Evolutionary conservation across 2,329 filamentous ascomycete species (phyloP).

Genomic region (Pseudovirgaria hyperparasitica): DNA sequence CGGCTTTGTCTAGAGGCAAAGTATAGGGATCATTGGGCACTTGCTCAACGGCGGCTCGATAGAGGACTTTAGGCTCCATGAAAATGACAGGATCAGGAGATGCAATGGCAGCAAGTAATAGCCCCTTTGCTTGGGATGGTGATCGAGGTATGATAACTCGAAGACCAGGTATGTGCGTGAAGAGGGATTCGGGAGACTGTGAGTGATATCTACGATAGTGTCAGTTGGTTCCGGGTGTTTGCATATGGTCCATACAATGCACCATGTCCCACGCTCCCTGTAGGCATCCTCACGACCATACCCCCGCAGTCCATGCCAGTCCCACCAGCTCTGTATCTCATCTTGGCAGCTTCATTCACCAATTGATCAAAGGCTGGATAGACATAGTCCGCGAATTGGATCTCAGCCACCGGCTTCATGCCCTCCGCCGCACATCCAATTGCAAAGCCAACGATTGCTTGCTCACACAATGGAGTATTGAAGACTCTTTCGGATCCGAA

Average conservation of each 20-base stretch:
- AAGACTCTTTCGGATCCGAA: conserved; percentile 86
- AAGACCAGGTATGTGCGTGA: conserved; percentile 76
- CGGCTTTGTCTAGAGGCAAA: conserved; percentile 76
- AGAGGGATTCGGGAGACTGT: conserved; percentile 78
- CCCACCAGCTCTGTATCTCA: conserved; percentile 58
- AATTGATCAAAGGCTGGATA: conserved; percentile 90
- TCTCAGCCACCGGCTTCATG: conserved; percentile 85
- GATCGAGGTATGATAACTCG: conserved; percentile 78
- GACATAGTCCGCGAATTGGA: conserved; percentile 92
- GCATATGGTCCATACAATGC: conserved; percentile 41
- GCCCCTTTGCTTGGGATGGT: conserved; percentile 76
- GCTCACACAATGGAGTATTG: conserved; percentile 89
- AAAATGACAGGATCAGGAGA: conserved; percentile 81
- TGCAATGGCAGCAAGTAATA: conserved; percentile 63
- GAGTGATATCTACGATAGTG: conserved; percentile 53
- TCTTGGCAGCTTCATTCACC: conserved; percentile 86
- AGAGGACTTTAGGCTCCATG: conserved; percentile 88
- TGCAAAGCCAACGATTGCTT: conserved; percentile 87
- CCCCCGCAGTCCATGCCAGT: conserved; percentile 50
- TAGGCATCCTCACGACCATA: conserved; percentile 80
- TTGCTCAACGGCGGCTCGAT: conserved; percentile 82
- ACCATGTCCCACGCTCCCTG: conserved; percentile 79
- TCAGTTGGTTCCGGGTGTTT: not conserved
- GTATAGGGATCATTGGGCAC: conserved; percentile 71
- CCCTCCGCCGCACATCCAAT: conserved; percentile 84